A percentile compares a stretch with the other conserved stretches of the same genome.
Conservation (phyloP, 2,329 filamentous ascomycete species). For the Colletotrichum spinosum region DNA sequence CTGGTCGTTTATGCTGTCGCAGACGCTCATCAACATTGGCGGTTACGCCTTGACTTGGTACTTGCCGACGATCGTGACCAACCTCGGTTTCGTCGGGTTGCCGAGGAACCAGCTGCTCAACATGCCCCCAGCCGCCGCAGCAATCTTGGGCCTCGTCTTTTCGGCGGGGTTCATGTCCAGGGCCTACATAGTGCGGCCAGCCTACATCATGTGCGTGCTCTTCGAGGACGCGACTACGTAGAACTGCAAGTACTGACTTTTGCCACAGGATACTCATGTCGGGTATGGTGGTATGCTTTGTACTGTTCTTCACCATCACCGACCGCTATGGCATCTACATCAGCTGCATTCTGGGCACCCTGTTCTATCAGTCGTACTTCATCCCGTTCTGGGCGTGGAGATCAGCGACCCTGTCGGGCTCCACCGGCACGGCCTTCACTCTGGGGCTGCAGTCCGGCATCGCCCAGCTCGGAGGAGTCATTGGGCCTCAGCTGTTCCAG, state of each 20-base stretch:
- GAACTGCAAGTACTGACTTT: slow-evolving; percentile 1
- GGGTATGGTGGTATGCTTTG: slow-evolving; percentile 55
- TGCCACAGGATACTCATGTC: slow-evolving; percentile 47
- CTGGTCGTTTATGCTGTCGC: slow-evolving; percentile 41
- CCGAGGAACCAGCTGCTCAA: slow-evolving; percentile 58
- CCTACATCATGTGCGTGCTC: slow-evolving; percentile 48
- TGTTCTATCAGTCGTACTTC: slow-evolving; percentile 57
- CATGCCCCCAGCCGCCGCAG: slow-evolving; percentile 56
- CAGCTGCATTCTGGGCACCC: slow-evolving; percentile 55
- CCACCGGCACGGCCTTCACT: slow-evolving; percentile 57
- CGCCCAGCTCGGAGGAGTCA: slow-evolving; percentile 57
- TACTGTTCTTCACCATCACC: slow-evolving; percentile 53
- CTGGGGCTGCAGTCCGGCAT: slow-evolving; percentile 56
- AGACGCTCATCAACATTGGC: slow-evolving; percentile 52
- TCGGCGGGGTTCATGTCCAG: slow-evolving; percentile 50
- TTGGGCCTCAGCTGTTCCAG: slow-evolving; percentile 57
- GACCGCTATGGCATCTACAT: slow-evolving; percentile 55
- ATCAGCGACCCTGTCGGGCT: slow-evolving; percentile 53
- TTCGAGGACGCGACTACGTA: too few species aligned
- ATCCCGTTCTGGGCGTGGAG: slow-evolving; percentile 60
- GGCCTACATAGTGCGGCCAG: slow-evolving; percentile 53
- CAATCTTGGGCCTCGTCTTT: slow-evolving; percentile 52
- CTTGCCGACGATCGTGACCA: slow-evolving; percentile 54
- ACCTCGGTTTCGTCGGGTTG: slow-evolving; percentile 53
- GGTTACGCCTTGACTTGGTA: slow-evolving; percentile 56